These are phyloP conservation scores for Kernera saxatilis DNA, from an alignment of 345 rosid genomes.

Conservation along the genomic window DNA sequence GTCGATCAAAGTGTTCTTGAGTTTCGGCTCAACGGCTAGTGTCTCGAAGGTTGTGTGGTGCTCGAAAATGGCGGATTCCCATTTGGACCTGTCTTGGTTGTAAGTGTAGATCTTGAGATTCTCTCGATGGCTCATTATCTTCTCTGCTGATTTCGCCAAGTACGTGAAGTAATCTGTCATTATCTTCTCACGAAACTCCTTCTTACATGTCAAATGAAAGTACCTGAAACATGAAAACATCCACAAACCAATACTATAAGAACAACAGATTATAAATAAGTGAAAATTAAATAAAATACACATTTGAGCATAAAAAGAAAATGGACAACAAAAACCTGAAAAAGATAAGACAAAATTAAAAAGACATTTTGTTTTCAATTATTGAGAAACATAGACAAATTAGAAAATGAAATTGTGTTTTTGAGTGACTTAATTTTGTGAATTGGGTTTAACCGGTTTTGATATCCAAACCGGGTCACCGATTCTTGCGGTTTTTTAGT, in stretches of 20 bases:
- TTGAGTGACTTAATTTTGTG: too few species aligned
- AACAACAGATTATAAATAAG: neutral
- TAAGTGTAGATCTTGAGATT: conserved; percentile 25
- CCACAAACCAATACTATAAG: neutral
- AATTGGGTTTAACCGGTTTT: too few species aligned
- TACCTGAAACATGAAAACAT: conserved; percentile 8
- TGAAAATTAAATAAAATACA: neutral
- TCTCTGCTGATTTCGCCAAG: conserved; percentile 10
- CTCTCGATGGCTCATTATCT: conserved; percentile 6
- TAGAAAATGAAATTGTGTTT: too few species aligned
- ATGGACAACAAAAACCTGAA: neutral
- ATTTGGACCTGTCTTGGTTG: neutral
- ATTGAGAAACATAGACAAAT: too few species aligned
- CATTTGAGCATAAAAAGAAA: too few species aligned
- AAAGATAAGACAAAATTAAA: too few species aligned
- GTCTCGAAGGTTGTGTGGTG: conserved; percentile 26
- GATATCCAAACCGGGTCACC: too few species aligned
- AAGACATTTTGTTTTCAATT: too few species aligned
- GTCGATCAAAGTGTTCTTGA: conserved; percentile 7
- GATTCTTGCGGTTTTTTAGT: too few species aligned
- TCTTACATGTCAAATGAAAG: conserved; percentile 29
- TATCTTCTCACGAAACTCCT: conserved; percentile 21
- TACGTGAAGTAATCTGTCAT: conserved; percentile 23
- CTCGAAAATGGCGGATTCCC: conserved; percentile 16
- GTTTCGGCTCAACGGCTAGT: conserved; percentile 20